Evolutionary conservation across 768 basidiomycete genomes (phyloP).

Genomic region (Paxillus rubicundulus): DNA sequence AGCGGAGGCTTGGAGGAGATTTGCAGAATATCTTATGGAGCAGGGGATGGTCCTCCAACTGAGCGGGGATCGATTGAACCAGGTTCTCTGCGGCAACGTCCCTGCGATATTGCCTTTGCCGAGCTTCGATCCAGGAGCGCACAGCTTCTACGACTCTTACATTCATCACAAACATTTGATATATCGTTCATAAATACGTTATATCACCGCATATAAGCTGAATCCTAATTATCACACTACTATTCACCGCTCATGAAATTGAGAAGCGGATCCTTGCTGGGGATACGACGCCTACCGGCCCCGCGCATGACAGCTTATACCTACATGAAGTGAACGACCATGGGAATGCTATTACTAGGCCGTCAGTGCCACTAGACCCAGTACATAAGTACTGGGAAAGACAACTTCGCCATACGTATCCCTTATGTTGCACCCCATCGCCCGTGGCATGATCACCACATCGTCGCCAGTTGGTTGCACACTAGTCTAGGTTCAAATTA

Average conservation of each 20-base stretch:
- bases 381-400: not conserved
- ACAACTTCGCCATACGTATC: not conserved
- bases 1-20: slow-evolving; percentile 58
- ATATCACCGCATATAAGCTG: not conserved
- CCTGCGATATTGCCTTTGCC: slow-evolving; percentile 8
- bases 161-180: not conserved
- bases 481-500: not conserved
- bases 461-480: not conserved
- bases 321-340: too few species aligned
- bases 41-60: slow-evolving; percentile 52
- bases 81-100: slow-evolving; percentile 28
- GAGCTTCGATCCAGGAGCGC: slow-evolving; percentile 4
- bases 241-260: not conserved
- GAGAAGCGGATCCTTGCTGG: too few species aligned
- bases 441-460: not conserved
- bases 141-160: slow-evolving; percentile 3
- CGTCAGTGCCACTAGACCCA: not conserved
- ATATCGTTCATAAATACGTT: not conserved
- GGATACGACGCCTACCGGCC: too few species aligned
- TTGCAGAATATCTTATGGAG: slow-evolving; percentile 53
- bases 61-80: slow-evolving; percentile 40
- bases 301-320: too few species aligned
- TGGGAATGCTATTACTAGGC: too few species aligned
- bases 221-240: not conserved
- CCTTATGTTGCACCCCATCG: not conserved